Evolutionary conservation across 108 stramenopile species (phyloP).

Genomic region (Cyclotella kingstonii): DNA sequence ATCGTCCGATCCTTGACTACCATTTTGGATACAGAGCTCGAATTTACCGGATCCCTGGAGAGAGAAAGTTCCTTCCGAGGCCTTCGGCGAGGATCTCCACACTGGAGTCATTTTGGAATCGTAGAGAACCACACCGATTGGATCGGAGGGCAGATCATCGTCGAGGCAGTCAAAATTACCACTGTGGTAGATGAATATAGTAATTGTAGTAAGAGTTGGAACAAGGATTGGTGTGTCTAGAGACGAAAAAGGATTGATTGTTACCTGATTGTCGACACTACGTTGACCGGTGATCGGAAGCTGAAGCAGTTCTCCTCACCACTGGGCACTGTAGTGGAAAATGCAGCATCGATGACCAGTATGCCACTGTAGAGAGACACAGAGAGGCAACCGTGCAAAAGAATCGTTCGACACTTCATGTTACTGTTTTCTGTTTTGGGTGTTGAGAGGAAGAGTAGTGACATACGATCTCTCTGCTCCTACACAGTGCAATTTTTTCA

Average conservation of each 20-base stretch:
- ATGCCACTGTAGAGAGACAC: constrained; percentile 1
- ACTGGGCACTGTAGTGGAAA: constrained; percentile 26
- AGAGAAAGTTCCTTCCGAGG: constrained; percentile 55
- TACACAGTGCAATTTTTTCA: no score
- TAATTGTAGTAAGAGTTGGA: no score
- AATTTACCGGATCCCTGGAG: constrained; percentile 39
- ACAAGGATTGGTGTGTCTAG: no score
- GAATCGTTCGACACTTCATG: no score
- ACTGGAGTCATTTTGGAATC: constrained; percentile 28
- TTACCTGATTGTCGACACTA: constrained; percentile 24
- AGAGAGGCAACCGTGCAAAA: no score
- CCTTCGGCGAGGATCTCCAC: constrained; percentile 52
- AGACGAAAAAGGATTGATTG: background rate
- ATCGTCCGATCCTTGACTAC: constrained; percentile 47
- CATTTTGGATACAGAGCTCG: constrained; percentile 65
- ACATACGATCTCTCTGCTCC: no score
- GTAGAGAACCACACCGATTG: constrained; percentile 35
- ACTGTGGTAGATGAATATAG: no score
- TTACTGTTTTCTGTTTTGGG: no score
- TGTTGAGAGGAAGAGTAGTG: no score
- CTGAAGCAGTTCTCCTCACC: constrained; percentile 40
- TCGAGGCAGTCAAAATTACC: constrained; percentile 43
- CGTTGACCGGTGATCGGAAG: constrained; percentile 28
- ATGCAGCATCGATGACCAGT: constrained; percentile 18
- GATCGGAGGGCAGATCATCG: constrained; percentile 36